Base-by-base conservation (phyloP, 768 basidiomycete species). In the Suillus occidentalis region DNA sequence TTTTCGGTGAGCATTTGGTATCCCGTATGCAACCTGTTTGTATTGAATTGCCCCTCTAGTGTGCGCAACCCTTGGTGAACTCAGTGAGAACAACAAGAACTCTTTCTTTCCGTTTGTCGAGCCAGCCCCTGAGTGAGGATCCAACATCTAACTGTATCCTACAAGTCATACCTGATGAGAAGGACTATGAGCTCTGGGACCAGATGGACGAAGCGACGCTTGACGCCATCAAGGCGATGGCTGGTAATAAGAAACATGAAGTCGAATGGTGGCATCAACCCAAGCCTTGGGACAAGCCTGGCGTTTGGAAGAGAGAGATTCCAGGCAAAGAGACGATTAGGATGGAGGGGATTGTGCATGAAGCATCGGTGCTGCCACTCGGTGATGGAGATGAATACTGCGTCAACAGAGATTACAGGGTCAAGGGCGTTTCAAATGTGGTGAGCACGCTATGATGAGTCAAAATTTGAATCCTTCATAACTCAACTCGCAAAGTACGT, bases 371-470 rank as follows among this genome's bases (percentile, higher is more conserved):
- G n/a, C 64, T 65, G 14, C 63, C 40, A 13, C 45, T 65, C 14
- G 49, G 64, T 39, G 47, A 63, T 31, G 43, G 42, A 14, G 63
- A 47, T 47, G 45, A 47, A n/a, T 47, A n/a, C 45, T n/a, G n/a
- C 4, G 60, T 71, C 39, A 70, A 68, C 37, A 63, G 61, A 36
- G 57, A 71, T 16, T 70, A 71, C 60, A 36, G 52, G 34, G 61
- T 63, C 10, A 59, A 52, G 39, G 70, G 70, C 13, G 60, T 61
- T n/a, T 58, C 61, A 31, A 71, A 71, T 22, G 70, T 71, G 45
- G 45, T 47, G 10, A 47, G 45, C n/a, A 22, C 45, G n/a, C n/a
- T 42, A 18, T 47, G 45, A 47, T 47, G n/a, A 47, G 9, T 45
- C 43, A 9, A 45, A 4, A 47, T 22, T 12, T 22, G 3, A n/a